Evolutionary conservation across 805 yeast genomes (phyloP).

Genomic region (Yarrowia keelungensis): DNA sequence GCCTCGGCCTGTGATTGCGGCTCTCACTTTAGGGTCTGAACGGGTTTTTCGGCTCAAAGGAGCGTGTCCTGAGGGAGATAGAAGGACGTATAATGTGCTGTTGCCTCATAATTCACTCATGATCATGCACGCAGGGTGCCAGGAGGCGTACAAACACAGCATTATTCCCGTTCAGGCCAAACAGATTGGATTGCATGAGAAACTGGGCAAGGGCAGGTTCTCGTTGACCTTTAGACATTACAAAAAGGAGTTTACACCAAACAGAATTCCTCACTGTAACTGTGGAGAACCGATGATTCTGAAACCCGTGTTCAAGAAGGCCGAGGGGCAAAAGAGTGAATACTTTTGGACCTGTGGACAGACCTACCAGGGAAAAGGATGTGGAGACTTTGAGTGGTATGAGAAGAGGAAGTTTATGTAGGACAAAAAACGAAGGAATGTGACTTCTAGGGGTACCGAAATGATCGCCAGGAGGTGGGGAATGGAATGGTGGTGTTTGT

Average conservation of each 20-base stretch:
- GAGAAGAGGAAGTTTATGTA: constrained; percentile 1
- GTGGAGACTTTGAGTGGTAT: constrained; percentile 42
- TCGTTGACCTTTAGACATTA: constrained; percentile 72
- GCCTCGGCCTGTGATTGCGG: constrained; percentile 71
- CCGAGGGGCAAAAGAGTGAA: constrained; percentile 56
- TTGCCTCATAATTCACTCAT: constrained; percentile 73
- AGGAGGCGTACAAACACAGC: constrained; percentile 74
- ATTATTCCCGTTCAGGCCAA: constrained; percentile 55
- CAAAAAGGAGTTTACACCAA: constrained; percentile 51
- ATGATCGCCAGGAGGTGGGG: no score
- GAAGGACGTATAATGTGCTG: constrained; percentile 59
- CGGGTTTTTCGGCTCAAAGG: constrained; percentile 67
- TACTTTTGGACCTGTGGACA: constrained; percentile 72
- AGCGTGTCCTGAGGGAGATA: constrained; percentile 39
- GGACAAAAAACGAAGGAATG: not conserved
- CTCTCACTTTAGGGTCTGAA: constrained; percentile 72
- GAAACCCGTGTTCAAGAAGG: constrained; percentile 60
- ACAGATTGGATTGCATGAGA: constrained; percentile 55
- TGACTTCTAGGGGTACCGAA: not conserved
- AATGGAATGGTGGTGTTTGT: no score
- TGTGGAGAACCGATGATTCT: constrained; percentile 58
- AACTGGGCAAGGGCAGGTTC: constrained; percentile 60
- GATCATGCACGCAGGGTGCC: constrained; percentile 80
- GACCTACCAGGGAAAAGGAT: constrained; percentile 47
- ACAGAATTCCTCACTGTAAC: constrained; percentile 55